Base-by-base conservation (phyloP, 2,329 filamentous ascomycete species). In the Colletotrichum magnum region DNA sequence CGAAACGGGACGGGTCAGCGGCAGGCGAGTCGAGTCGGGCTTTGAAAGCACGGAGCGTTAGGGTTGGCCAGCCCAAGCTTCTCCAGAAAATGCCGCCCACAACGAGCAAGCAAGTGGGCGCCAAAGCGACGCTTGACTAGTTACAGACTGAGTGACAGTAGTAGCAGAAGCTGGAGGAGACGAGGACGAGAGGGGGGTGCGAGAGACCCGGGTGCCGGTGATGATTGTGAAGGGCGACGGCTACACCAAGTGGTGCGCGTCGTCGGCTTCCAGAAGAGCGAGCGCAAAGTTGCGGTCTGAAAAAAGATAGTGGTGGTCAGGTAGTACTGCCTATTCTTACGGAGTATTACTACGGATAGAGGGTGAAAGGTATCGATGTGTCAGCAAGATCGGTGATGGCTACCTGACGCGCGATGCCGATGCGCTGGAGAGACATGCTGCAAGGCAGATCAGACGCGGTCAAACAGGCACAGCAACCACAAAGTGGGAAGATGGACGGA, bases 261-360 rank as follows among this genome's bases (percentile, higher is more conserved):
- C 13, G 41, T 13, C 21, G 45, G 54, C 43, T 54, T 67, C 39
- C 32, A 62, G 28, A 56, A 62, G 64, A 24, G 18, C 32, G 21
- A 28, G 24, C 15, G 41, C 45, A 26, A 65, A 69, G 66, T 65
- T 69, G 66, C 66, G 66, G 66, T 68, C 65, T 68, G 65, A 36
- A 36, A 36, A 10, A 10, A 36, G 32, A 36, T 36, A 36, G 32
- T 36, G 32, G 32, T 36, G 32, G 32, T 36, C 32, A 36, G 32
- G 32, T 36, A 36, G 7, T 24, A 24, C 21, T 24, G 21, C 21
- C 21, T 3, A 24, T 24, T 24, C 2, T 24, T 24, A 24, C 21
- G 21, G 21, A 24, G 21, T 24, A 24, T 24, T 24, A 24, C 21
- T 24, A 24, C 21, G 21, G 21, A 24, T 24, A 7, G 7, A 36